A percentile compares a stretch with the other conserved stretches of the same genome.
Evolutionary conservation across 2,329 filamentous ascomycete species (phyloP).

Genomic region (Byssochlamys sp.): DNA sequence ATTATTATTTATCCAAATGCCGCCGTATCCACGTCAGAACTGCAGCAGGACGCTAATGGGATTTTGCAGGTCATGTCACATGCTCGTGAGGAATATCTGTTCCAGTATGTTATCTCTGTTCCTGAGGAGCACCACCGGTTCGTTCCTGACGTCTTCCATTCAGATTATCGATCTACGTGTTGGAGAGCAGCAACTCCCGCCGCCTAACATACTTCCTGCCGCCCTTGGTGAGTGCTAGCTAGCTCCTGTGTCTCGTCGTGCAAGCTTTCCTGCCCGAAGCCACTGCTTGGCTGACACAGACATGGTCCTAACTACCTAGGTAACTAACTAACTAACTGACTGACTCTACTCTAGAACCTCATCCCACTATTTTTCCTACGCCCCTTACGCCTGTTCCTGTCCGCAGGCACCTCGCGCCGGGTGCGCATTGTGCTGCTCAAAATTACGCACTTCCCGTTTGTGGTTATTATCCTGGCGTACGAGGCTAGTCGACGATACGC

Average conservation of each 20-base stretch:
- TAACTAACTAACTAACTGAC: too few relatives aligned
- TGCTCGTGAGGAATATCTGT: slow-evolving; percentile 53
- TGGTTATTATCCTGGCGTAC: slow-evolving; percentile 49
- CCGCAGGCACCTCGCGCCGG: slow-evolving; percentile 45
- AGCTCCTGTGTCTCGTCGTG: neutral
- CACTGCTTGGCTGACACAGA: neutral
- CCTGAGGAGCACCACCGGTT: neutral
- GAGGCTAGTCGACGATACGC: slow-evolving; percentile 30
- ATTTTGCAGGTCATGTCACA: slow-evolving; percentile 47
- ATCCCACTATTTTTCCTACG: slow-evolving; percentile 48
- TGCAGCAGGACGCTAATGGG: neutral
- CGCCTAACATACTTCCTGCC: slow-evolving; percentile 40
- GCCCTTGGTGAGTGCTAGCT: slow-evolving; percentile 29
- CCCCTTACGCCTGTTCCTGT: slow-evolving; percentile 47
- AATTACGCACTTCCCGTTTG: slow-evolving; percentile 49
- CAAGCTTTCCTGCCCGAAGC: neutral
- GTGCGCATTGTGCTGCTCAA: slow-evolving; percentile 51
- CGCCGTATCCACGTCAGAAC: neutral
- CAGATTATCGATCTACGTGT: slow-evolving; percentile 35
- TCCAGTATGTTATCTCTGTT: slow-evolving; percentile 36
- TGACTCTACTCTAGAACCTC: slow-evolving; percentile 40
- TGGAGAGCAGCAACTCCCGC: slow-evolving; percentile 38
- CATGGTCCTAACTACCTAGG: neutral
- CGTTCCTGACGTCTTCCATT: slow-evolving; percentile 1
- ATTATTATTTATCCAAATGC: neutral